Evolutionary conservation across 495 filamentous ascomycete genomes (phyloP).

Genomic region (Trichoderma asperelloides): DNA sequence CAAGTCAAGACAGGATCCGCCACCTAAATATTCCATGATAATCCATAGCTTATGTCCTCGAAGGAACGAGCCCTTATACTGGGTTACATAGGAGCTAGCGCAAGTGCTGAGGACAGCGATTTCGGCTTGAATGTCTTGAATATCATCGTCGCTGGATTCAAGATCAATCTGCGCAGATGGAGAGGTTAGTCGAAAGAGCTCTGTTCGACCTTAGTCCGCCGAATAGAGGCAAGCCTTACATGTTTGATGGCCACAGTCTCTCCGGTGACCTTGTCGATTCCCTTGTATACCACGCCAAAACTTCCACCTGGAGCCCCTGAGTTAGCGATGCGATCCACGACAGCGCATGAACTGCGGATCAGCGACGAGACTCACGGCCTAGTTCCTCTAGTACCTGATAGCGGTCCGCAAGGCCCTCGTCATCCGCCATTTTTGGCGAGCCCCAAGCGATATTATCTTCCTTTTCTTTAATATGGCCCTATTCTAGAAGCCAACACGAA

Average conservation of each 20-base stretch:
- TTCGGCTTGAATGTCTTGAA: constrained; percentile 95
- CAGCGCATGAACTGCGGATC: not conserved
- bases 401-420: constrained; percentile 62
- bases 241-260: constrained; percentile 90
- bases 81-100: constrained; percentile 84
- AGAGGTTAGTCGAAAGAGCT: constrained; percentile 15
- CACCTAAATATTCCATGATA: constrained; percentile 95
- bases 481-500: not conserved
- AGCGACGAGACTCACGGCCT: constrained; percentile 56
- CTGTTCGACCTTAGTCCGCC: not conserved
- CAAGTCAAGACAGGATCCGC: constrained; percentile 87
- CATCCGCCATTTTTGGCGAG: constrained; percentile 41
- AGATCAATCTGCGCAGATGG: constrained; percentile 70
- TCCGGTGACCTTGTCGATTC: constrained; percentile 72
- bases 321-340: constrained; percentile 11
- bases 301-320: constrained; percentile 56
- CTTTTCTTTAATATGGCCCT: not conserved
- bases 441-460: not conserved
- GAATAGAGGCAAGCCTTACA: constrained; percentile 46
- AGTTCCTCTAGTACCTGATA: constrained; percentile 91
- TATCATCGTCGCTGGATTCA: constrained; percentile 95
- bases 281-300: constrained; percentile 96
- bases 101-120: constrained; percentile 94
- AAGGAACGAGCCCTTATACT: constrained; percentile 92
- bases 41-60: constrained; percentile 97